A percentile compares a stretch with the other conserved stretches of the same genome.
These are phyloP conservation scores for Boletus sp. DNA, from an alignment of 768 basidiomycete species.

Conservation along the genomic window DNA sequence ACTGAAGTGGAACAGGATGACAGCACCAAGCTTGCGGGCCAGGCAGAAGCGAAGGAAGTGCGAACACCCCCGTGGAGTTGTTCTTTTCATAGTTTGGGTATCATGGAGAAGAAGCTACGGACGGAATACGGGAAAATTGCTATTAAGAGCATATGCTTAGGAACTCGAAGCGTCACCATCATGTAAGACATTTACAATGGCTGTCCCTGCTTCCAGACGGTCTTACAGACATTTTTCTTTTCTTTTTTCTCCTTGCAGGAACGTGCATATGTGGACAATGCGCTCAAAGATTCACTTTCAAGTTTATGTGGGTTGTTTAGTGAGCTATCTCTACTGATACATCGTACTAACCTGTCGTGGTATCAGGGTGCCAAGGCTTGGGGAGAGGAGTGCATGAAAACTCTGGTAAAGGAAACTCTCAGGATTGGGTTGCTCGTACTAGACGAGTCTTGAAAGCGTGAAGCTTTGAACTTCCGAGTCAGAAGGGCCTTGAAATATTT, in stretches of 20 bases:
- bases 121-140: constrained; percentile 3
- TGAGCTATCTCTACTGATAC: no score
- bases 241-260: neutral
- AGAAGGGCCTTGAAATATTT: no score
- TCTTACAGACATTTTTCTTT: neutral
- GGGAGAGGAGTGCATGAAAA: no score
- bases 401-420: no score
- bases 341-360: no score
- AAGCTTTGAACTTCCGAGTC: no score
- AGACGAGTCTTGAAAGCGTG: no score
- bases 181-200: constrained; percentile 3
- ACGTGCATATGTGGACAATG: constrained; percentile 20
- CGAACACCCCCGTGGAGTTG: constrained; percentile 1
- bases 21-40: neutral
- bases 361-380: no score
- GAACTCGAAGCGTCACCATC: constrained; percentile 4
- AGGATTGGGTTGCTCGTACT: no score
- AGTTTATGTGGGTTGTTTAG: constrained; percentile 6
- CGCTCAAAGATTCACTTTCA: constrained; percentile 15
- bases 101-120: constrained; percentile 11
- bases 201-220: no score
- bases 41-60: neutral
- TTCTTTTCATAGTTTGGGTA: constrained; percentile 14
- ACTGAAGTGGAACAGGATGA: neutral
- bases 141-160: constrained; percentile 5